Evolutionary conservation across 306 rosid species (phyloP).

Genomic region (Macrotyloma uniflorum): DNA sequence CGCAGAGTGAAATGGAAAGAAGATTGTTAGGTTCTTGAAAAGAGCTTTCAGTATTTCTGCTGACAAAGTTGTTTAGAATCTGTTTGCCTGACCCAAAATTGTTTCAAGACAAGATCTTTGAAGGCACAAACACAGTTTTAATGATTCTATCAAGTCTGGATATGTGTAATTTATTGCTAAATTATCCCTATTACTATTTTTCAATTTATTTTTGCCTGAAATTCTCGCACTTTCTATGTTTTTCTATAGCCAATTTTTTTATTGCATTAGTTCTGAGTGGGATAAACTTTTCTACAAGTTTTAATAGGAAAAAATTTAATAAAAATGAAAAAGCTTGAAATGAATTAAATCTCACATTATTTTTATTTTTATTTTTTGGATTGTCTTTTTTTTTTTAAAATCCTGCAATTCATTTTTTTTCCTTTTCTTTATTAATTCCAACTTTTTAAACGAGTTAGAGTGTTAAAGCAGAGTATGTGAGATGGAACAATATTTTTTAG

Average conservation of each 20-base stretch:
- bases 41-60: slow-evolving; percentile 35
- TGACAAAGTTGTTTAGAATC: slow-evolving; percentile 33
- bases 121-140: slow-evolving; percentile 45
- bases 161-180: slow-evolving; percentile 52
- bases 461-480: too few species aligned
- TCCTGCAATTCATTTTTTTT: too few species aligned
- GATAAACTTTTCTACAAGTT: background rate
- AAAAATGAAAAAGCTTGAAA: too few species aligned
- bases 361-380: too few species aligned
- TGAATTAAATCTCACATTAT: too few species aligned
- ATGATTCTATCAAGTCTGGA: slow-evolving; percentile 29
- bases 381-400: too few species aligned
- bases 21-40: slow-evolving; percentile 21
- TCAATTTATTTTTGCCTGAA: slow-evolving; percentile 23
- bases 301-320: too few species aligned
- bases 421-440: too few species aligned
- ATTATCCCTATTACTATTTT: slow-evolving; percentile 31
- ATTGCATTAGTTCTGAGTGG: background rate
- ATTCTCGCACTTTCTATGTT: background rate
- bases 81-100: slow-evolving; percentile 39
- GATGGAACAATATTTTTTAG: too few species aligned
- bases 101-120: slow-evolving; percentile 47
- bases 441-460: too few species aligned
- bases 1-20: slow-evolving; percentile 53
- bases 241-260: background rate